Evolutionary conservation across 148 eudicot species (phyloP), one percentile per base, ranked within the genome.

Genomic region (Vaccinium myrtillus): DNA sequence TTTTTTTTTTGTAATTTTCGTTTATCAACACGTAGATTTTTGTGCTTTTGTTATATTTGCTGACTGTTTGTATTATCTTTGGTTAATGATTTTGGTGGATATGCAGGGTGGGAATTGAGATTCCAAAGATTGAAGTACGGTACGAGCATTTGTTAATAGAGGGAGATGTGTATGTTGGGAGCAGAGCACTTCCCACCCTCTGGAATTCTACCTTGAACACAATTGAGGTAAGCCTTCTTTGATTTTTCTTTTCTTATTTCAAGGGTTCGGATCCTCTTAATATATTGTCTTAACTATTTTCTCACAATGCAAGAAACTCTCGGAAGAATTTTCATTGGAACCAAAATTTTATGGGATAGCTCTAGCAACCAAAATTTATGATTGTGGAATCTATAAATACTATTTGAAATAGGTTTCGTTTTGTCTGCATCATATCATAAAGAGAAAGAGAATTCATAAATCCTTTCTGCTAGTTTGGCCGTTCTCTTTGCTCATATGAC

Each of bases 101-200:
- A 3, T 14, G 39, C 36, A 89, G 91, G 79, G 92, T 90, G 79
- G 92, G 90, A 14, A 87, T 90, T 53, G 84, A 81, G 13, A 75
- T 85, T 23, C 90, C 92, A 18, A 85, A 82, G 58, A 78, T 86
- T 55, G 92, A 88, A 78, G 82, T 90, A 5, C 84, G 92, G 74
- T 88, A 74, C 27, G 86, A 90, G 85, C 51, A 87, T 81, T 79
- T 90, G n/a, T 88, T 88, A 12, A 61, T 88, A 36, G 92, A 88
- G 79, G 92, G 90, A 67, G 90, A 88, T 74, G 89, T 86, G 51
- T 81, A 80, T 67, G 80, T 80, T 71, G 92, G 92, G 27, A 77
- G 71, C 59, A 88, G 92, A 56, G 89, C 92, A 30, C 92, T 90
- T 85, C 92, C 92, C 32, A 90, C 92, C 30, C 79, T 90, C 49